These are phyloP conservation scores for Penicillium tannophilum DNA, from an alignment of 495 filamentous ascomycete species.

Conservation along the genomic window DNA sequence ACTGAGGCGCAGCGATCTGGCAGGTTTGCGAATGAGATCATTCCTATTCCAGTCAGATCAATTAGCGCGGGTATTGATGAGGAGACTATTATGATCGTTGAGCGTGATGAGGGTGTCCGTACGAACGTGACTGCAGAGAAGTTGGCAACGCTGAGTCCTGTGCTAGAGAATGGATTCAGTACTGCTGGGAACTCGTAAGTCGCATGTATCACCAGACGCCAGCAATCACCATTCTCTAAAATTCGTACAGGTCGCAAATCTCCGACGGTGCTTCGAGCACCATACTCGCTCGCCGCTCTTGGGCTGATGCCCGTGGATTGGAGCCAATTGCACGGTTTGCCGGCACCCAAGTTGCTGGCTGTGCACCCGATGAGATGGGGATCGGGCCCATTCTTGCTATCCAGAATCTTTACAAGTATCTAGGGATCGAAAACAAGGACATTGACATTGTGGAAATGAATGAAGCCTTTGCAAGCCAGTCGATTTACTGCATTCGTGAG, in stretches of 20 bases:
- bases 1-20: conserved; percentile 66
- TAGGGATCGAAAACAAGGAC: conserved; percentile 65
- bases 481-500: conserved; percentile 75
- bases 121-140: conserved; percentile 64
- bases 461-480: conserved; percentile 91
- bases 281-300: conserved; percentile 80
- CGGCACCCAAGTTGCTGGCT: conserved; percentile 75
- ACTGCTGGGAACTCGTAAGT: conserved; percentile 80
- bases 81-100: conserved; percentile 54
- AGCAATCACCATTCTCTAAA: no score
- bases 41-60: conserved; percentile 65
- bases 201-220: not conserved
- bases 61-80: conserved; percentile 55
- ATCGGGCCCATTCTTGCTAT: conserved; percentile 85
- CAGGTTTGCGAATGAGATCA: conserved; percentile 77
- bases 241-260: conserved; percentile 57
- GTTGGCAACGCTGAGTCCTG: conserved; percentile 79
- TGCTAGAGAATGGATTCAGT: conserved; percentile 73
- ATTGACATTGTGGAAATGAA: conserved; percentile 95
- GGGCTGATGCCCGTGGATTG: conserved; percentile 72
- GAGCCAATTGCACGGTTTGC: conserved; percentile 70
- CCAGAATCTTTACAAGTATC: conserved; percentile 69
- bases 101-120: conserved; percentile 83
- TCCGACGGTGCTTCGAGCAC: conserved; percentile 85
- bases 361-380: conserved; percentile 90